phyloP scores from a whole-genome alignment of 176 grass and related monocot genomes.

The Puya raimondii region DNA sequence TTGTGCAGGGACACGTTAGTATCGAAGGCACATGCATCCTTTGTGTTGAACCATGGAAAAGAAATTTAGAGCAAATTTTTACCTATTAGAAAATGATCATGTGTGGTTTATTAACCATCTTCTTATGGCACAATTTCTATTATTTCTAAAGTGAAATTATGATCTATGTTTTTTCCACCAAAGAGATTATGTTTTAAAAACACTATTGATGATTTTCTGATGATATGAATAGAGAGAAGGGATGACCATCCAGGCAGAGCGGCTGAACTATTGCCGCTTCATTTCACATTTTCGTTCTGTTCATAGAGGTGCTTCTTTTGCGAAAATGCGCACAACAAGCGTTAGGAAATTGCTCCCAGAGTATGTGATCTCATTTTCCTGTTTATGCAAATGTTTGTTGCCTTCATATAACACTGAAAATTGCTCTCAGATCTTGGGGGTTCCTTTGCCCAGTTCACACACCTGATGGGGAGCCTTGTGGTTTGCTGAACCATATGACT shows the following conservation, averaged over 20 bases:
- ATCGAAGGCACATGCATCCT: too few relatives aligned
- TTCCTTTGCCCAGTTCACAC: conserved; percentile 96
- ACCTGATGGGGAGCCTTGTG: conserved; percentile 87
- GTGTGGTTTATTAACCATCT: too few relatives aligned
- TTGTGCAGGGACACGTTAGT: too few relatives aligned
- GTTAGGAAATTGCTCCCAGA: conserved; percentile 93
- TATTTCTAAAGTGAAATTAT: too few relatives aligned
- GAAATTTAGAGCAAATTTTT: too few relatives aligned
- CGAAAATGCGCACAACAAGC: conserved; percentile 88
- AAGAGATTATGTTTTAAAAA: conserved; percentile 13
- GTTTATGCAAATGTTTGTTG: conserved; percentile 17
- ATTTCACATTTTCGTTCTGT: conserved; percentile 90
- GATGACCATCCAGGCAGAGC: conserved; percentile 81
- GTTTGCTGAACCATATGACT: conserved; percentile 94
- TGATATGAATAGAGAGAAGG: conserved; percentile 73
- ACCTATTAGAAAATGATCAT: too few relatives aligned
- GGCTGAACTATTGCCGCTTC: conserved; percentile 78
- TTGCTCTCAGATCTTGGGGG: conserved; percentile 70
- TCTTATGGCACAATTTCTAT: too few relatives aligned
- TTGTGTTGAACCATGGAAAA: too few relatives aligned
- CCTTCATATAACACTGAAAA: conserved; percentile 18
- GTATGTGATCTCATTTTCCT: conserved; percentile 37
- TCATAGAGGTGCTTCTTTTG: conserved; percentile 88
- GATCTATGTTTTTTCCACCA: not conserved
- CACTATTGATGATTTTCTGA: not conserved